Base-by-base conservation (phyloP, 179 eudicot genomes). In the Amaranthus tricolor region DNA sequence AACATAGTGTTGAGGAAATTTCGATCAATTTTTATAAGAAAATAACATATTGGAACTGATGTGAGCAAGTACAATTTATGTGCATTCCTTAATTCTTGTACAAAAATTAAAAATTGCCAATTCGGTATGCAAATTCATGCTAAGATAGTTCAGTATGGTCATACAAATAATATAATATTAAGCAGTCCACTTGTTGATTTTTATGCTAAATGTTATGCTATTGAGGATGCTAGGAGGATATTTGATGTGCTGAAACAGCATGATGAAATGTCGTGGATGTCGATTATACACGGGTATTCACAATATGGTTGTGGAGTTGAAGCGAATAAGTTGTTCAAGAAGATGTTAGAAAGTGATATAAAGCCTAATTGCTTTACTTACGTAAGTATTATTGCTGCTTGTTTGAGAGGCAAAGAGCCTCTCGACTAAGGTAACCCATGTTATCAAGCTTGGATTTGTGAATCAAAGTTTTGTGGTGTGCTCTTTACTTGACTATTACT, bases 91-190 rank as follows among this genome's bases (percentile, higher is more conserved):
- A 84, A 81, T 54, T 71, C 76, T 64, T 80, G 84, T 72, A 74
- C 86, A 40, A 82, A 78, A 69, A 62, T 68, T 56, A 70, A 19
- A 44, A 81, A 84, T 67, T 62, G 62, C 69, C 57, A 56, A 17
- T 63, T 79, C 58, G 89, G 89, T 74, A 62, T 75, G 55, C 86
- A 79, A 40, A 54, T 83, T 53, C 89, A 86, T 75, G 86, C 79
- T 5, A 71, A 61, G 66, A 77, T 81, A 60, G n/a, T 86, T 24
- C 80, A 63, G 56, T 76, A 57, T 44, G 82, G 85, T 50, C 50
- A 75, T 52, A 76, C 51, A 43, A 76, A 82, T 60, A 84, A 84
- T 80, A 14, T 86, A 44, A 72, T 81, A 24, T 68, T 86, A 58
- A 78, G 43, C 68, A 82, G 80, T 48, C 47, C 82, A 12, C 81